Percentiles rank a stretch among this genome's conserved stretches.
phyloP scores from a whole-genome alignment of 75 land plant species.

The Cryptomeria japonica region DNA sequence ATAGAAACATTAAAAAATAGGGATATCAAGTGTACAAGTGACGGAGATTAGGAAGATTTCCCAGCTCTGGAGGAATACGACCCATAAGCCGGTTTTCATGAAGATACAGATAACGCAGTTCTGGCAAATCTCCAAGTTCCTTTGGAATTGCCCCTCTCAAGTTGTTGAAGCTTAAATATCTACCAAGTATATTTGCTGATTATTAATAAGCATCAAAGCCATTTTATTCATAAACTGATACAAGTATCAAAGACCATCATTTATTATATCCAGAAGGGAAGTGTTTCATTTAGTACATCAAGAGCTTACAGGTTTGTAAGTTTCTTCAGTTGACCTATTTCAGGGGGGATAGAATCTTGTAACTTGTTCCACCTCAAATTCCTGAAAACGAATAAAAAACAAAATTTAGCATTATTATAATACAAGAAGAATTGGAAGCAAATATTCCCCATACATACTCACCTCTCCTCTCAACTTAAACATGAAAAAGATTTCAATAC shows the following conservation, averaged over 20 bases:
- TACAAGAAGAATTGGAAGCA: neutral
- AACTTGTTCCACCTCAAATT: constrained; percentile 95
- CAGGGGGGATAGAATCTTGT: constrained; percentile 88
- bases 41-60: constrained; percentile 64
- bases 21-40: constrained; percentile 67
- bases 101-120: constrained; percentile 84
- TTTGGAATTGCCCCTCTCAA: constrained; percentile 88
- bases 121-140: constrained; percentile 80
- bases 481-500: neutral
- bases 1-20: constrained; percentile 3
- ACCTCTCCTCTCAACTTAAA: neutral
- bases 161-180: constrained; percentile 87
- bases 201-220: neutral
- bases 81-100: constrained; percentile 86
- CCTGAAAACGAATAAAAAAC: constrained; percentile 24
- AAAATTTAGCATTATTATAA: neutral
- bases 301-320: constrained; percentile 71
- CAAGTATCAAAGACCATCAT: neutral
- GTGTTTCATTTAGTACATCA: neutral
- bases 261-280: neutral
- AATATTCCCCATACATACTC: neutral
- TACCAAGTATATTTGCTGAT: constrained; percentile 22
- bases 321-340: constrained; percentile 82
- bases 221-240: neutral
- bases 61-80: constrained; percentile 85